A percentile compares a stretch with the other conserved stretches of the same genome.
These are phyloP conservation scores for Nissolia schottii DNA, from an alignment of 306 rosid genomes.

Conservation along the genomic window DNA sequence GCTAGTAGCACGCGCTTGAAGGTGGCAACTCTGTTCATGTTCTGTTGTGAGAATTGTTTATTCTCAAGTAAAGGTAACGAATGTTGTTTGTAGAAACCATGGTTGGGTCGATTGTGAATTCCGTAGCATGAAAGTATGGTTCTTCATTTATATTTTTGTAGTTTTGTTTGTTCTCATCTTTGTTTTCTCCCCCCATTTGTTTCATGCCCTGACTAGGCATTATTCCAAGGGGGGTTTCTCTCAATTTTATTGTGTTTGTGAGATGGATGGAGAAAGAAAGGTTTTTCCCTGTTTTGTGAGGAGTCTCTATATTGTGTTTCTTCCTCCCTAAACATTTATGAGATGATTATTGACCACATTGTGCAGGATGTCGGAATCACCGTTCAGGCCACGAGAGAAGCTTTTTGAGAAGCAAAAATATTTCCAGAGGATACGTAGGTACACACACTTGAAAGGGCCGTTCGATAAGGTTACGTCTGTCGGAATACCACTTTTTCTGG, in stretches of 20 bases:
- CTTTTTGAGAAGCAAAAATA: conserved; percentile 64
- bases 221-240: background rate
- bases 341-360: background rate
- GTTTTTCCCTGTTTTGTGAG: background rate
- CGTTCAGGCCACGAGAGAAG: conserved; percentile 84
- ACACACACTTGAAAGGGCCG: conserved; percentile 85
- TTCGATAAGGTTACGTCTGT: conserved; percentile 84
- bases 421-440: conserved; percentile 57
- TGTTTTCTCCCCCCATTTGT: background rate
- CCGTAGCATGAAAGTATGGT: background rate
- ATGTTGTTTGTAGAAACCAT: background rate
- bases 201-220: background rate
- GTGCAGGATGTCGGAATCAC: conserved; percentile 76
- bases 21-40: background rate
- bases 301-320: background rate
- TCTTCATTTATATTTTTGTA: background rate
- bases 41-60: too few species aligned
- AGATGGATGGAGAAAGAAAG: background rate
- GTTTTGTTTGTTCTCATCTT: background rate
- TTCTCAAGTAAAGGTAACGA: too few species aligned
- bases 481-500: conserved; percentile 80
- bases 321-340: background rate
- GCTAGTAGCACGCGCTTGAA: background rate
- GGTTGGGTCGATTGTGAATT: background rate
- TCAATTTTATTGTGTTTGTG: background rate